Base-by-base conservation (phyloP, 2,329 filamentous ascomycete species). In the Trichoderma endophyticum region DNA sequence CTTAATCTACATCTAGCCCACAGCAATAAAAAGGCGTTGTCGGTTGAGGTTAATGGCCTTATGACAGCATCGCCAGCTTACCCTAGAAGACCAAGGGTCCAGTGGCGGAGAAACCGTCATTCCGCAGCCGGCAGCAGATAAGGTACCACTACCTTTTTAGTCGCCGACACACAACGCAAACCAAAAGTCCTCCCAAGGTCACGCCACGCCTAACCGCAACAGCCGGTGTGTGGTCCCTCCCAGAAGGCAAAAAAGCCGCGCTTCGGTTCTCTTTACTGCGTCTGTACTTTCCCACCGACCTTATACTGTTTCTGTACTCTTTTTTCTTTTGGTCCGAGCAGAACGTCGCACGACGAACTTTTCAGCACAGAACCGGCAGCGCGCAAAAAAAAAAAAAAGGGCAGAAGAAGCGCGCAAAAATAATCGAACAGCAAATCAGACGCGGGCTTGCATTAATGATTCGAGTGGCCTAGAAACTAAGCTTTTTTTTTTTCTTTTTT, bases 291-390 rank as follows among this genome's bases (percentile, higher is more conserved):
- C 39, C 39, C 39, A 43, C 39, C 39, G 39, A 43, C 15, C 39
- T 43, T n/a, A n/a, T 43, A 43, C 15, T n/a, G 39, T 43, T 43
- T n/a, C 39, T 43, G 39, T n/a, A 43, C 79, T 80, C 78, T 78
- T 77, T 76, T 30, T 34, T 34, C 21, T 30, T 34, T 34, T n/a
- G 57, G 57, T 60, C 64, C 36, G 62, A 76, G 76, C 77, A 75
- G 75, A 70, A 75, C 74, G 77, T 77, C 81, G 80, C 80, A 81
- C 80, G 79, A 82, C 81, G 82, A 81, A 84, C 79, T 83, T 83
- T 81, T 84, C 82, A 84, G 82, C 81, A 84, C 82, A 82, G 80
- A 39, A 30, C 26, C 54, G 30, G 32, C 4, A 43, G 57, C 70
- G n/a, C 57, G 30, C 57, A 60, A 24, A 32, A 60, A 32, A 28